Conservation (phyloP, 495 filamentous ascomycete genomes). For the Patellaria atrata region DNA sequence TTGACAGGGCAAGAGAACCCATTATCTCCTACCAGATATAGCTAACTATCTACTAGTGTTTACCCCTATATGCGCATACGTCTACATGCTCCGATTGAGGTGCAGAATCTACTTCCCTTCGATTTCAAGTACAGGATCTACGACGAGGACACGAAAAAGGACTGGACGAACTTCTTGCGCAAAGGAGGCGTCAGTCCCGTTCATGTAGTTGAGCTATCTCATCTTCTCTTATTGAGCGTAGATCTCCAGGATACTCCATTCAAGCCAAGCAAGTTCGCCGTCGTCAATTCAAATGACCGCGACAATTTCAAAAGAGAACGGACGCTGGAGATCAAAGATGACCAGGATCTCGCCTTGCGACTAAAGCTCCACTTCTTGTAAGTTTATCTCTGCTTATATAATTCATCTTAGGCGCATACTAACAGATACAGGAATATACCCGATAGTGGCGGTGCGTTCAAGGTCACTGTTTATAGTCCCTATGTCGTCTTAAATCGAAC, state of each 20-base stretch:
- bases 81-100: constrained; percentile 78
- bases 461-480: constrained; percentile 81
- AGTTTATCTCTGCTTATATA: constrained; percentile 6
- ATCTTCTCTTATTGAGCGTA: constrained; percentile 79
- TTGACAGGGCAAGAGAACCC: constrained; percentile 41
- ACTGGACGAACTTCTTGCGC: constrained; percentile 95
- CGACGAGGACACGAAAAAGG: constrained; percentile 92
- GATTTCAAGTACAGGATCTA: constrained; percentile 99
- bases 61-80: constrained; percentile 93
- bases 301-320: constrained; percentile 81
- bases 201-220: constrained; percentile 90
- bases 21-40: neutral
- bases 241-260: constrained; percentile 94
- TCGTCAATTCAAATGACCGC: constrained; percentile 81
- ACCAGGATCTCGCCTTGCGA: constrained; percentile 59
- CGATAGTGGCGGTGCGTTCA: constrained; percentile 90
- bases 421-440: constrained; percentile 47
- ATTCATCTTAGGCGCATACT: neutral
- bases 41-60: constrained; percentile 35
- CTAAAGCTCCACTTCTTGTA: constrained; percentile 79
- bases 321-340: constrained; percentile 66
- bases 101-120: constrained; percentile 88
- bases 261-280: constrained; percentile 87
- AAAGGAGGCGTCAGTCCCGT: constrained; percentile 95
- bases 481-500: constrained; percentile 94